phyloP scores from a whole-genome alignment of 257 asterid species.

The Cruciata laevipes region DNA sequence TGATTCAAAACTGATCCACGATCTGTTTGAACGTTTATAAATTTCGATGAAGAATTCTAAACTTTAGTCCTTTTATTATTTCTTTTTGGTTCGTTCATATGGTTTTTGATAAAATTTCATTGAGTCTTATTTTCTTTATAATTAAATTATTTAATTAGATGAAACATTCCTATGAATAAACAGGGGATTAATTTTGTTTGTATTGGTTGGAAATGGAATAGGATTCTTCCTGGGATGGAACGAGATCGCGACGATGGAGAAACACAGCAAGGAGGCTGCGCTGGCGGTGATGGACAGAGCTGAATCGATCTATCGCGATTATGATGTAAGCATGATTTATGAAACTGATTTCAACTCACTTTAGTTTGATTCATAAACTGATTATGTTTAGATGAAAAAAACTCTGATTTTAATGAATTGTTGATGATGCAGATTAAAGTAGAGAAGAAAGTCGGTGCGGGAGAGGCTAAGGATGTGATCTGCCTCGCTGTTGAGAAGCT shows the following conservation, averaged over 20 bases:
- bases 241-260: constrained; percentile 32
- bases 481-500: constrained; percentile 49
- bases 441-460: constrained; percentile 52
- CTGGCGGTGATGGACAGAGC: constrained; percentile 53
- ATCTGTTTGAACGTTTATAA: too few species aligned
- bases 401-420: too few species aligned
- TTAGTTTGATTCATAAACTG: not conserved
- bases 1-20: too few species aligned
- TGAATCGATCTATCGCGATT: constrained; percentile 30
- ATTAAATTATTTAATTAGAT: too few species aligned
- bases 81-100: too few species aligned
- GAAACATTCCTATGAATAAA: too few species aligned
- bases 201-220: not conserved
- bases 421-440: constrained; percentile 34
- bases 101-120: too few species aligned
- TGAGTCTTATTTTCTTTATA: too few species aligned
- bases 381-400: not conserved
- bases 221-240: constrained; percentile 39
- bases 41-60: too few species aligned
- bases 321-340: constrained; percentile 16
- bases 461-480: constrained; percentile 62
- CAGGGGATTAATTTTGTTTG: not conserved
- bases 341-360: not conserved
- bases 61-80: too few species aligned
- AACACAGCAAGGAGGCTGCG: constrained; percentile 29